Percentiles rank a stretch among this genome's conserved stretches.
Conservation (phyloP, 768 basidiomycete species). For the Rhodotorula graminis region DNA sequence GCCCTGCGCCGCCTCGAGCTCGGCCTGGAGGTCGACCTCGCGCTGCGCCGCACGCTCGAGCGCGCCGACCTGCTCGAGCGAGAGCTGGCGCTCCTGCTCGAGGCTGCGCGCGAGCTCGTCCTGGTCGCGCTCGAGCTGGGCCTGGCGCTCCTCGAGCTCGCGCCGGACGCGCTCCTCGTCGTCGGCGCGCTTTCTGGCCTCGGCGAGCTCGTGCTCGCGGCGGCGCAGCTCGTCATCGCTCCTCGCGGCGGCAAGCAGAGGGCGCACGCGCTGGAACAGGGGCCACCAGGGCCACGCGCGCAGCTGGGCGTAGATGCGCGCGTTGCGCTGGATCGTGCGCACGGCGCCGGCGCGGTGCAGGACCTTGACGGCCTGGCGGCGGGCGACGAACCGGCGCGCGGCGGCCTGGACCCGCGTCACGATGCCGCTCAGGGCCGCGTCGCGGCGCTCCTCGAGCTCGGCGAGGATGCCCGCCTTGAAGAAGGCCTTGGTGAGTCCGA, state of each 20-base stretch:
- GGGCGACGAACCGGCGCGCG: constrained; percentile 75
- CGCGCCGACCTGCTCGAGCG: constrained; percentile 73
- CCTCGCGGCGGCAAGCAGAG: constrained; percentile 82
- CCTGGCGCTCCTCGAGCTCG: constrained; percentile 70
- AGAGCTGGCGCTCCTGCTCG: constrained; percentile 71
- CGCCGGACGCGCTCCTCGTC: constrained; percentile 76
- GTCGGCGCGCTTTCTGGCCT: constrained; percentile 78
- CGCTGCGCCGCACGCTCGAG: constrained; percentile 77
- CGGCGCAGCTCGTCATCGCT: constrained; percentile 84
- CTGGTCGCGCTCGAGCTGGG: constrained; percentile 78
- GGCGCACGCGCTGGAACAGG: constrained; percentile 92
- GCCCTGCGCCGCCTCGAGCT: constrained; percentile 66
- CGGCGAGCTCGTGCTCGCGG: constrained; percentile 75
- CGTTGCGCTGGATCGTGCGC: constrained; percentile 88
- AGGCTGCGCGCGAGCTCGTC: constrained; percentile 72
- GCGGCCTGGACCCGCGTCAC: constrained; percentile 83
- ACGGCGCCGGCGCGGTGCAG: constrained; percentile 86
- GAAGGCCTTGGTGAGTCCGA: constrained; percentile 96
- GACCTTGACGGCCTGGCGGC: constrained; percentile 88
- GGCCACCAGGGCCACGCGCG: constrained; percentile 99
- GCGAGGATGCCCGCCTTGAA: constrained; percentile 98
- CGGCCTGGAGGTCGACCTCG: constrained; percentile 81
- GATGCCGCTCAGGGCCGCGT: constrained; percentile 77
- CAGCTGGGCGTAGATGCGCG: constrained; percentile 80
- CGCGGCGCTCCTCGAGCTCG: constrained; percentile 87